These are phyloP conservation scores for Saturnispora silvae DNA, from an alignment of 805 yeast species.

Conservation along the genomic window DNA sequence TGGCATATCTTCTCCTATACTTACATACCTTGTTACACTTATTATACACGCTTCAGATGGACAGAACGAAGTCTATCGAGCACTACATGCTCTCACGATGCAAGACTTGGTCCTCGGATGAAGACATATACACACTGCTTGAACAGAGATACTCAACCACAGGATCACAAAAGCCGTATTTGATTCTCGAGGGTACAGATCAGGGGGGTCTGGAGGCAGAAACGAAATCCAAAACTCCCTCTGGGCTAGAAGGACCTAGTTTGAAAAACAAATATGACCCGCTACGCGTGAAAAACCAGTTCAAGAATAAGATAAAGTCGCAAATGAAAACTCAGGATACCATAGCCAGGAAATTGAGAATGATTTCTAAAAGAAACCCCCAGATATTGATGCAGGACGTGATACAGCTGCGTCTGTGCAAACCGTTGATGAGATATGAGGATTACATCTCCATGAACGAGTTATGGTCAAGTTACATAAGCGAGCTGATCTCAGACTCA, in stretches of 20 bases:
- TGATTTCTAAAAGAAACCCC: conserved; percentile 18
- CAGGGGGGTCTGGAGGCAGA: conserved; percentile 14
- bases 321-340: conserved; percentile 31
- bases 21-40: too few species aligned
- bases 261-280: conserved; percentile 16
- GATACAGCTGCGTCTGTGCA: conserved; percentile 16
- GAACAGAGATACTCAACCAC: conserved; percentile 34
- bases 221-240: conserved; percentile 3
- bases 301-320: conserved; percentile 30
- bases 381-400: conserved; percentile 15
- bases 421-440: conserved; percentile 29
- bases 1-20: too few species aligned
- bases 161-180: conserved; percentile 38
- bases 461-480: conserved; percentile 69
- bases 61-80: conserved; percentile 35
- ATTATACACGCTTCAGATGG: too few species aligned
- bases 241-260: not conserved
- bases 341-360: conserved; percentile 28
- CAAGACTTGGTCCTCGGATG: conserved; percentile 26
- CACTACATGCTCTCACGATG: conserved; percentile 36
- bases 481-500: conserved; percentile 35
- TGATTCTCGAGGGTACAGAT: conserved; percentile 32
- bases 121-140: conserved; percentile 30
- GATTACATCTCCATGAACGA: conserved; percentile 43
- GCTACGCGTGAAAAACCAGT: conserved; percentile 28